These are phyloP conservation scores for Celoporthe dispersa DNA, from an alignment of 2,329 filamentous ascomycete genomes.

Conservation along the genomic window DNA sequence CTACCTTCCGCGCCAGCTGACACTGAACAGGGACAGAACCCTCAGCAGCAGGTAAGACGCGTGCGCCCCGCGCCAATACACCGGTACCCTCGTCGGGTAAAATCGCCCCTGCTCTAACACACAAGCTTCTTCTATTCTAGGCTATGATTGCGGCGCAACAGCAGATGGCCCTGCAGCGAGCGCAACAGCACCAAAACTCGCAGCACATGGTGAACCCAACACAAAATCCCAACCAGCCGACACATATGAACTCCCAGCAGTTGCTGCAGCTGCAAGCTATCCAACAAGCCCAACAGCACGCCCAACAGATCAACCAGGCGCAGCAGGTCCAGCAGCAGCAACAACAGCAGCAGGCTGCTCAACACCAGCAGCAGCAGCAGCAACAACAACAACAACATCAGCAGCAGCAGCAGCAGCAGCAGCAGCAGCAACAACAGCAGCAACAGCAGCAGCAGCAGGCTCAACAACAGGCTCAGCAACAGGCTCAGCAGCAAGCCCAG, in stretches of 20 bases:
- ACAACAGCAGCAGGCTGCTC: constrained; percentile 44
- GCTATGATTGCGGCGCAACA: constrained; percentile 52
- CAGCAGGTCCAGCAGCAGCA: constrained; percentile 47
- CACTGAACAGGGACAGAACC: constrained; percentile 30
- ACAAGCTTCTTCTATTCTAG: constrained; percentile 35
- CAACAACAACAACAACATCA: constrained; percentile 51
- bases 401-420: constrained; percentile 37
- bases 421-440: constrained; percentile 45
- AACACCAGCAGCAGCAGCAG: constrained; percentile 46
- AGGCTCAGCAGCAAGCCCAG: constrained; percentile 45
- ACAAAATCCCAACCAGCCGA: constrained; percentile 51
- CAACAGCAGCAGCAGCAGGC: constrained; percentile 37
- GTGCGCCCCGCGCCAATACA: constrained; percentile 29
- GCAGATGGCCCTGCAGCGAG: constrained; percentile 46
- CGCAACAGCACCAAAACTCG: constrained; percentile 45
- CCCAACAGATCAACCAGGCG: constrained; percentile 43
- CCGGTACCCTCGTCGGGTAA: constrained; percentile 24
- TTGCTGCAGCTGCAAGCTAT: constrained; percentile 47
- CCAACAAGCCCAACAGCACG: constrained; percentile 39
- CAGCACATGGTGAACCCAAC: constrained; percentile 48
- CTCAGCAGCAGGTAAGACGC: constrained; percentile 33
- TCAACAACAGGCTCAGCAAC: constrained; percentile 36
- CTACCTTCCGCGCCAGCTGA: background rate
- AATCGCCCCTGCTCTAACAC: constrained; percentile 1
- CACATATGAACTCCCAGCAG: constrained; percentile 53